Evolutionary conservation across 208 protist species (phyloP).

Genomic region (Naegleria gruberi): DNA sequence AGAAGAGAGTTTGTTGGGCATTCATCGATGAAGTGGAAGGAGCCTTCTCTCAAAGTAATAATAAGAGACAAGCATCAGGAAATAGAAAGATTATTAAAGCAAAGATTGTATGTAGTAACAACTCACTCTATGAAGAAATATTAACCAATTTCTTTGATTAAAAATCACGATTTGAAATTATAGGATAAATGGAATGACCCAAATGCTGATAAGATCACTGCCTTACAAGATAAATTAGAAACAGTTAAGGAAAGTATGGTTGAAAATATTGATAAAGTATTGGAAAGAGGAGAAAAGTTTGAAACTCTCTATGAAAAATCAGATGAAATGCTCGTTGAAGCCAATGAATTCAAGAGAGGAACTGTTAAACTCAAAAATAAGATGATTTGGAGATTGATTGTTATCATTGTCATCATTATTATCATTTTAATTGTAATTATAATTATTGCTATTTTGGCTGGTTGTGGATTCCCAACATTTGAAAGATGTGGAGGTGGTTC

Average conservation of each 20-base stretch:
- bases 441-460: background rate
- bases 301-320: background rate
- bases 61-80: background rate
- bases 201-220: background rate
- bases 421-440: background rate
- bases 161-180: background rate
- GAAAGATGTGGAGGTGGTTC: background rate
- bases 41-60: background rate
- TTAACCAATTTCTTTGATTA: background rate
- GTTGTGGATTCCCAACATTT: conserved; percentile 20
- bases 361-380: background rate
- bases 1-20: background rate
- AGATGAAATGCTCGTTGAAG: background rate
- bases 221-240: background rate
- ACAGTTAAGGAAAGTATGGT: background rate
- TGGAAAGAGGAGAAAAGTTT: conserved; percentile 18
- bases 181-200: conserved; percentile 3
- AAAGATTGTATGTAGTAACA: background rate
- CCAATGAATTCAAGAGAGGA: background rate
- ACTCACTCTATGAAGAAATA: background rate
- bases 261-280: conserved; percentile 18
- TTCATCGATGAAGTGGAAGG: conserved; percentile 5
- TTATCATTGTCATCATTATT: background rate
- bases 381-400: background rate
- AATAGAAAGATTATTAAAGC: background rate